Conservation (phyloP, 345 rosid species). For the Lepidium aucheri region DNA sequence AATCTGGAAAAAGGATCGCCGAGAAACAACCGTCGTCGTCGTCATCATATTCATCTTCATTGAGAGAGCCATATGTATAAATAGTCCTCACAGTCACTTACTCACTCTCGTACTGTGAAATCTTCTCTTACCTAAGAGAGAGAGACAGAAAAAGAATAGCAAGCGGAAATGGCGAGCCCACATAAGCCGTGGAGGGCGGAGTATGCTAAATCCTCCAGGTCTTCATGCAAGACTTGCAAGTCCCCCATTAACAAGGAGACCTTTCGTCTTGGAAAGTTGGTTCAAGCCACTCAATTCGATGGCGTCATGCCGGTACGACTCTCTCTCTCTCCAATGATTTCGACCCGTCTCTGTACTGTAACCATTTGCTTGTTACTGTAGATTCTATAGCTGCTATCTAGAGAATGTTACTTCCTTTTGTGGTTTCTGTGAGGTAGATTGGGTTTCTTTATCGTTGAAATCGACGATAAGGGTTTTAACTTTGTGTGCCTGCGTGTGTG, state of each 20-base stretch:
- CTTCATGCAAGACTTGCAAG: conserved; percentile 85
- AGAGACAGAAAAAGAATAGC: not conserved
- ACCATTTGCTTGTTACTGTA: not conserved
- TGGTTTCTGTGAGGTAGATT: not conserved
- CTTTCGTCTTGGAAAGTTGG: conserved; percentile 84
- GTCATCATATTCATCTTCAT: not conserved
- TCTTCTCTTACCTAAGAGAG: not conserved
- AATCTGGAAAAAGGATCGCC: conserved; percentile 3
- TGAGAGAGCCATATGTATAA: conserved; percentile 10
- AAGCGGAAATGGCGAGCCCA: conserved; percentile 41
- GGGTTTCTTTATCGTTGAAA: not conserved
- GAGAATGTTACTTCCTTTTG: conserved; percentile 8
- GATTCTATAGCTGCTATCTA: not conserved
- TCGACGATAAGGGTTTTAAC: not conserved
- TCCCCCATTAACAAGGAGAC: conserved; percentile 51
- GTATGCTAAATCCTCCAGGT: conserved; percentile 87
- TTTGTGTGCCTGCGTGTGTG: not conserved
- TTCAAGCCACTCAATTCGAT: conserved; percentile 77
- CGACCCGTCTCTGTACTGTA: not conserved
- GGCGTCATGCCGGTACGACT: conserved; percentile 79
- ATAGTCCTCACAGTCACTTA: too few relatives aligned
- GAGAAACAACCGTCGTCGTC: conserved; percentile 14
- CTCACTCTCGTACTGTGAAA: not conserved
- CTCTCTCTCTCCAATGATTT: not conserved
- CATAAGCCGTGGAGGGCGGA: conserved; percentile 90